These are phyloP conservation scores for Escallonia herrerae DNA, from an alignment of 129 eudicot genomes.

Conservation along the genomic window DNA sequence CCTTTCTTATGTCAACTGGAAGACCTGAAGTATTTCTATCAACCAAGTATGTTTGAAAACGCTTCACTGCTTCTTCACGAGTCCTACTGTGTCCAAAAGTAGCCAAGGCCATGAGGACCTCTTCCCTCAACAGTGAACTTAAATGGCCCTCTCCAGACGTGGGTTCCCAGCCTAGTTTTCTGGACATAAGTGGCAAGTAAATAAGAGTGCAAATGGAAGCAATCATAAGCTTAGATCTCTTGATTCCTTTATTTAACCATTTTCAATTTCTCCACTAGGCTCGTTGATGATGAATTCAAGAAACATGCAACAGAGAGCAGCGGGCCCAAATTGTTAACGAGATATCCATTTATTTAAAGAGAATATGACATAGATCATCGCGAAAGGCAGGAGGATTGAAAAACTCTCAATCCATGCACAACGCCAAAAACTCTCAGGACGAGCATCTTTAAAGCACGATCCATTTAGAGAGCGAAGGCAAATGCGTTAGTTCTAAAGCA, in stretches of 20 bases:
- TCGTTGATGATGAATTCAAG: not conserved
- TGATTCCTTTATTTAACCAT: not conserved
- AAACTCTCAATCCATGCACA: not conserved
- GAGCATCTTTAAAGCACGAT: not conserved
- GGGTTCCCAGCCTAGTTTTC: constrained; percentile 42
- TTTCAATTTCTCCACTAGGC: not conserved
- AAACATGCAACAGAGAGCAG: not conserved
- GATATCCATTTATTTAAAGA: too few relatives aligned
- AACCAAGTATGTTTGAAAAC: constrained; percentile 30
- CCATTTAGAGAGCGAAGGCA: not conserved
- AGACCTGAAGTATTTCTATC: constrained; percentile 27
- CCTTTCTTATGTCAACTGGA: constrained; percentile 43
- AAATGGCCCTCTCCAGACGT: constrained; percentile 37
- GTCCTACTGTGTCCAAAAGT: constrained; percentile 39
- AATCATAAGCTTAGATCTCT: not conserved
- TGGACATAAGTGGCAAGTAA: constrained; percentile 13
- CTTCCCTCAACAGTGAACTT: constrained; percentile 41
- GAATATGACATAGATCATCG: too few relatives aligned
- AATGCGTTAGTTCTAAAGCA: not conserved
- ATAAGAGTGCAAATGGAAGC: not conserved
- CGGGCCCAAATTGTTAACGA: too few relatives aligned
- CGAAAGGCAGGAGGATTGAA: too few relatives aligned
- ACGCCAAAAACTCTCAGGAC: not conserved
- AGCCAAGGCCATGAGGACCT: constrained; percentile 37
- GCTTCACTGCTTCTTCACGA: constrained; percentile 34